Evolutionary conservation across 2,329 filamentous ascomycete genomes (phyloP), one percentile per base, ranked within the genome.

Genomic region (Boeremia exigua): DNA sequence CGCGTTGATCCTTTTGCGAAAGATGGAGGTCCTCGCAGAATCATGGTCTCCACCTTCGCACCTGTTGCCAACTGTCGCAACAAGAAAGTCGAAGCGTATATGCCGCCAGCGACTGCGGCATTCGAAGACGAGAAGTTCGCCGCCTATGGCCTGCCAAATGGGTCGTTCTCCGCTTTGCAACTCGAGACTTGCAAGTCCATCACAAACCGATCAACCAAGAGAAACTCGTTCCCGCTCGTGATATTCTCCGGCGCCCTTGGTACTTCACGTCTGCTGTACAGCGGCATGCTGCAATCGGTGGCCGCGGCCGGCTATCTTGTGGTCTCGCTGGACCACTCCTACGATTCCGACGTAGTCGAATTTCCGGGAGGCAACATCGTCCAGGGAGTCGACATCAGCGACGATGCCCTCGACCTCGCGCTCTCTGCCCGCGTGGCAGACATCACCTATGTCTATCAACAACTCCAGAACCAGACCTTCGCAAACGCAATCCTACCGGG

Each of bases 311-410:
- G 82, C 0, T 82, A 78, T 47, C 60, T 77, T 0, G 79, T 84
- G 3, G 65, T 83, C 14, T 75, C 80, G 0, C 68, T 84, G 12
- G 82, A 84, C 44, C 81, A 84, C 29, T 75, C 81, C 0, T 82
- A 80, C 52, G 82, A 84, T 34, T 73, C 78, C 0, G 60, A 70
- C 1, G 65, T 81, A 9, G 77, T 85, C n/a, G 78, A 82, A 56
- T 83, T 81, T n/a, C 78, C 80, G 0, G 69, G 82, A 50, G 80
- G 67, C 3, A 70, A 70, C 0, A 52, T 76, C 29, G 36, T 69
- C 25, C 43, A 47, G 11, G 69, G 75, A 1, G 49, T 64, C 11
- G 60, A 60, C 42, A 69, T 70, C 44, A 67, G 52, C 51, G 64
- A 69, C 32, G 59, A 53, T 0, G 61, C 67, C 2, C 29, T 72